These are phyloP conservation scores for Chrysosporium queenslandicum DNA, from an alignment of 2,329 filamentous ascomycete genomes.

Conservation along the genomic window DNA sequence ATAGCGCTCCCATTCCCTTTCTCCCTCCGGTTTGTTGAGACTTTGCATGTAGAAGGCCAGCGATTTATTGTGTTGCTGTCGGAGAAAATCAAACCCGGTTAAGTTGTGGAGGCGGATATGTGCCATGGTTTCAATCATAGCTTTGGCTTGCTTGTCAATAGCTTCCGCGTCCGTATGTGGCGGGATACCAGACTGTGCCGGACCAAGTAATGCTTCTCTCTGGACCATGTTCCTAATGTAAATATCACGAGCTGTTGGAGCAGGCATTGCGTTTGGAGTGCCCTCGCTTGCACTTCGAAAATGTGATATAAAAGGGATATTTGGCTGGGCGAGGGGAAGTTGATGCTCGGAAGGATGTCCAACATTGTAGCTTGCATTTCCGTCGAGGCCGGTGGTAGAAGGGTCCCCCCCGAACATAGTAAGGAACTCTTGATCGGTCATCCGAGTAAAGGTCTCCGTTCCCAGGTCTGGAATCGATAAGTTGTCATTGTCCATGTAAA, in stretches of 20 bases:
- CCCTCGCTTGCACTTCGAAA: neutral
- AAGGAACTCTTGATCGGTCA: constrained; percentile 5
- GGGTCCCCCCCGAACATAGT: neutral
- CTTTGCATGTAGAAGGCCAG: neutral
- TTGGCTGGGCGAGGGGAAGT: neutral
- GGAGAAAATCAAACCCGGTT: neutral
- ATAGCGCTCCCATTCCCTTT: neutral
- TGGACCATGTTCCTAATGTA: neutral
- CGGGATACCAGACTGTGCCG: neutral
- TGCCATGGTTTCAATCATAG: neutral
- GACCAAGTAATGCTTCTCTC: neutral
- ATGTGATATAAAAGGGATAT: neutral
- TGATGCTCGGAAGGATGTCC: neutral
- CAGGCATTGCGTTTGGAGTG: neutral
- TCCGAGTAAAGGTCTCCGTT: neutral
- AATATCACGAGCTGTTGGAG: neutral
- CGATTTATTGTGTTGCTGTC: constrained; percentile 4
- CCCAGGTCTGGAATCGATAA: constrained; percentile 2
- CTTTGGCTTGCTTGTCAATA: neutral
- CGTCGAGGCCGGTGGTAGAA: neutral
- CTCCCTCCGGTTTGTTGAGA: neutral
- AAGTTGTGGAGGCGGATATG: neutral
- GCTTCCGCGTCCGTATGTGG: neutral
- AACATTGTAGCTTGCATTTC: neutral
- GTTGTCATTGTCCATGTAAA: neutral